A percentile compares a stretch with the other conserved stretches of the same genome.
These are phyloP conservation scores for Euphrasia arctica DNA, from an alignment of 305 asterid genomes.

Conservation along the genomic window DNA sequence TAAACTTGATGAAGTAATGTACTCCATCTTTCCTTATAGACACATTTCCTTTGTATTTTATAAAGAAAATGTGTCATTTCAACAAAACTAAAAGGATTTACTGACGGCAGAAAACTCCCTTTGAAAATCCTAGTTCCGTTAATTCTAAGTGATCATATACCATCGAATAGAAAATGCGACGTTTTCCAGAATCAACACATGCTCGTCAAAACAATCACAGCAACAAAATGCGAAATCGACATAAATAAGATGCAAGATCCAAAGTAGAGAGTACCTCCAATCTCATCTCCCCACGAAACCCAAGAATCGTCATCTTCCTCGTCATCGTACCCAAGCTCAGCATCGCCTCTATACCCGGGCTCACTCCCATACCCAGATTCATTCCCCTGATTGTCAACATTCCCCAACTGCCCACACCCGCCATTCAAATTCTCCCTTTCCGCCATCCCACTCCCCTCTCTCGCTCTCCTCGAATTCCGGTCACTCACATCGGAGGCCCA, in stretches of 20 bases:
- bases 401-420: constrained; percentile 53
- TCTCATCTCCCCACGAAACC: constrained; percentile 75
- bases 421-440: constrained; percentile 54
- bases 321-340: constrained; percentile 79
- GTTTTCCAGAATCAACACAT: constrained; percentile 1
- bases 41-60: too few relatives aligned
- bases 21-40: neutral
- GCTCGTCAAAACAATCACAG: constrained; percentile 10
- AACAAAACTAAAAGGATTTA: too few relatives aligned
- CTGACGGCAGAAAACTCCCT: too few relatives aligned
- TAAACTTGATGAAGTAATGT: neutral
- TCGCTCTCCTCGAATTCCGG: constrained; percentile 56
- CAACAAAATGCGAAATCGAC: neutral
- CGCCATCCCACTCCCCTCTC: constrained; percentile 45
- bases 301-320: constrained; percentile 88
- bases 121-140: too few relatives aligned
- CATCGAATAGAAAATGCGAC: neutral
- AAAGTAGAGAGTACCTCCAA: constrained; percentile 53
- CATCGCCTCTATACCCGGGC: constrained; percentile 92
- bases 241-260: constrained; percentile 1
- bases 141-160: neutral
- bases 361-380: constrained; percentile 97
- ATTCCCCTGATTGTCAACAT: constrained; percentile 56
- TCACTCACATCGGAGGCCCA: constrained; percentile 97
- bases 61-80: too few relatives aligned